Conservation (phyloP, 2,329 filamentous ascomycete species). For the Monosporascus sp. region DNA sequence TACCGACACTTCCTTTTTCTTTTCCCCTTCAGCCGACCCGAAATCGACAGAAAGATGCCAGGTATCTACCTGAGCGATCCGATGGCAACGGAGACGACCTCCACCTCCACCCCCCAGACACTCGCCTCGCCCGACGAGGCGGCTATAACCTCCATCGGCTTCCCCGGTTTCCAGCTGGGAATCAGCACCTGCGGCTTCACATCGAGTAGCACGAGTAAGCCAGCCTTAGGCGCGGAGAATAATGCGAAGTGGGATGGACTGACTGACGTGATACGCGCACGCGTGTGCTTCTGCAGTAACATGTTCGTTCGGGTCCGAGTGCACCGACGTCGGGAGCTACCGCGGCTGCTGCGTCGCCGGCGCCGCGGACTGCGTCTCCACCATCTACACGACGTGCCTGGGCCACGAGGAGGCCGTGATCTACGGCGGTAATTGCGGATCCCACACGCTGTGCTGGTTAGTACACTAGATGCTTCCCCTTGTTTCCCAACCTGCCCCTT, state of each 20-base stretch:
- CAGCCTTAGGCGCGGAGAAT: neutral
- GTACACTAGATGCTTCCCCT: conserved; percentile 3
- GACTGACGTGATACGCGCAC: neutral
- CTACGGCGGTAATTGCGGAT: conserved; percentile 12
- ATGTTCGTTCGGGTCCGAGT: conserved; percentile 20
- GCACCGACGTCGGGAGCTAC: conserved; percentile 20
- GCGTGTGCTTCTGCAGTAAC: conserved; percentile 20
- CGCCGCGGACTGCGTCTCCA: conserved; percentile 16
- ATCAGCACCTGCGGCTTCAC: conserved; percentile 24
- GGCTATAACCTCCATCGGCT: conserved; percentile 8
- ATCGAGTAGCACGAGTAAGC: conserved; percentile 19
- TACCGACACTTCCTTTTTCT: neutral
- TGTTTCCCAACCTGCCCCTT: too few species aligned
- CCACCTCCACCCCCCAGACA: conserved; percentile 5
- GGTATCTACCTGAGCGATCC: conserved; percentile 1
- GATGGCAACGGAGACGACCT: neutral
- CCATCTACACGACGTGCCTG: conserved; percentile 22
- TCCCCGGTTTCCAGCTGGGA: conserved; percentile 14
- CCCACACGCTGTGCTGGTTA: conserved; percentile 25
- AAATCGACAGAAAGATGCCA: neutral
- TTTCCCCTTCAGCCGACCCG: neutral
- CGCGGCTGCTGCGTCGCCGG: conserved; percentile 22
- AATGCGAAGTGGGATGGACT: neutral
- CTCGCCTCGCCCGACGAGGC: conserved; percentile 5
- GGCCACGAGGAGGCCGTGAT: conserved; percentile 13